Conservation (phyloP, 2,329 filamentous ascomycete species). For the Hymenoscyphus scutula region DNA sequence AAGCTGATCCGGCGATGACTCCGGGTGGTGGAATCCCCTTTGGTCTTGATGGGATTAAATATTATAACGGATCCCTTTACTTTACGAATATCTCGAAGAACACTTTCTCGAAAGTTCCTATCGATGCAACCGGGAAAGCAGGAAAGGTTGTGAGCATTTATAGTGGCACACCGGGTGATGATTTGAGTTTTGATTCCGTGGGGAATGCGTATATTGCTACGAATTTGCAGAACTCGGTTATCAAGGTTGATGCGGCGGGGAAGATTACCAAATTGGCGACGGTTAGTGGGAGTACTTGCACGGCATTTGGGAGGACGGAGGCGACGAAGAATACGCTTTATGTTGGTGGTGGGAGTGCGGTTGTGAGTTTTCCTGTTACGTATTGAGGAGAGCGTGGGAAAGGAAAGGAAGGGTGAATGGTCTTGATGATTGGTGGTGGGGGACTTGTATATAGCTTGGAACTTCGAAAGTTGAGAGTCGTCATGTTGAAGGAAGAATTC, state of each 20-base stretch:
- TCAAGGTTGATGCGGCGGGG: slow-evolving; percentile 17
- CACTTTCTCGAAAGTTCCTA: slow-evolving; percentile 15
- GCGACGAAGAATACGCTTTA: slow-evolving; percentile 21
- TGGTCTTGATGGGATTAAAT: slow-evolving; percentile 16
- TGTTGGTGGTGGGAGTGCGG: slow-evolving; percentile 9
- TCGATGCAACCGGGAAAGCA: slow-evolving; percentile 17
- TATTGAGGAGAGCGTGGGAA: not conserved
- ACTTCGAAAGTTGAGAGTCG: not conserved
- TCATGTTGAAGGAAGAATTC: no score
- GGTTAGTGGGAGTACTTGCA: slow-evolving; percentile 15
- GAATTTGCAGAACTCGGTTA: slow-evolving; percentile 14
- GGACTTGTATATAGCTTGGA: not conserved
- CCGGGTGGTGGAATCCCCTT: slow-evolving; percentile 8
- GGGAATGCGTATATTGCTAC: slow-evolving; percentile 18
- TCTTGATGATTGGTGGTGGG: not conserved
- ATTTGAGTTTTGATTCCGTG: slow-evolving; percentile 17
- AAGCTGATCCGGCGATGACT: not conserved
- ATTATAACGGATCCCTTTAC: slow-evolving; percentile 12
- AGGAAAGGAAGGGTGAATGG: not conserved
- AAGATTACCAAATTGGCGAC: slow-evolving; percentile 13
- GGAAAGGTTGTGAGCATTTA: slow-evolving; percentile 13
- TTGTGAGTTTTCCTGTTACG: not conserved
- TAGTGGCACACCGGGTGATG: slow-evolving; percentile 15
- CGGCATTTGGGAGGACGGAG: slow-evolving; percentile 18
- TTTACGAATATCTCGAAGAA: slow-evolving; percentile 20